Base-by-base conservation (phyloP, 129 eudicot genomes). In the Sambucus nigra region DNA sequence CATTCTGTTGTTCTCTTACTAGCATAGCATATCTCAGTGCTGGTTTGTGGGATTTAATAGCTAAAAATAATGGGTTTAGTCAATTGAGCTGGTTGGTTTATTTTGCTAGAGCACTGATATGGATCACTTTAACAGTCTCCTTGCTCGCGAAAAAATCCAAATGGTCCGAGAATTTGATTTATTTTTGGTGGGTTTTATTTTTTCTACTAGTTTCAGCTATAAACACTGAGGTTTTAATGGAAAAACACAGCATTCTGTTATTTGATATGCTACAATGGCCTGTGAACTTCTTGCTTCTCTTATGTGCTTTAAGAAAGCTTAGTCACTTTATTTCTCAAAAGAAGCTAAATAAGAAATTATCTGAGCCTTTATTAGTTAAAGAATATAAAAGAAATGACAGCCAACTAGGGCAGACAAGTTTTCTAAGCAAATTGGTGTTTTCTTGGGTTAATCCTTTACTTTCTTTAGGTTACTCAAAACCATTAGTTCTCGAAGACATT, bases 401-500 rank as follows among this genome's bases (percentile, higher is more conserved):
- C 19, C 42, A 20, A 60, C 4, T 68, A 48, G 48, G 64, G 50
- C 66, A 72, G 47, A 73, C 73, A 20, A 72, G 46, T 25, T 38
- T 78, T 18, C 42, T 75, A 2, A 69, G 80, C 64, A 69, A 63
- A 59, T 44, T 82, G 69, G 64, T 55, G 11, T 78, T 82, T 60
- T 71, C 83, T 39, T 78, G 93, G 93, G 60, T 78, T 15, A 69
- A 73, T 33, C 79, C 76, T 56, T 59, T 82, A 31, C 70, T 82
- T 45, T 47, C 68, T 0, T 22, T 75, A 48, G 93, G 86, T 54
- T 52, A 63, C 33, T 69, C 68, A 2, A 82, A 66, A 26, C 57
- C 75, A 9, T 41, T 82, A 57, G 54, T 46, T 33, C 70, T 78
- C 35, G 86, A 78, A 22, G 86, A 82, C 51, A 75, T 82, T 47